phyloP scores from a whole-genome alignment of 2,329 filamentous ascomycete genomes.

The Phialophora verrucosa region DNA sequence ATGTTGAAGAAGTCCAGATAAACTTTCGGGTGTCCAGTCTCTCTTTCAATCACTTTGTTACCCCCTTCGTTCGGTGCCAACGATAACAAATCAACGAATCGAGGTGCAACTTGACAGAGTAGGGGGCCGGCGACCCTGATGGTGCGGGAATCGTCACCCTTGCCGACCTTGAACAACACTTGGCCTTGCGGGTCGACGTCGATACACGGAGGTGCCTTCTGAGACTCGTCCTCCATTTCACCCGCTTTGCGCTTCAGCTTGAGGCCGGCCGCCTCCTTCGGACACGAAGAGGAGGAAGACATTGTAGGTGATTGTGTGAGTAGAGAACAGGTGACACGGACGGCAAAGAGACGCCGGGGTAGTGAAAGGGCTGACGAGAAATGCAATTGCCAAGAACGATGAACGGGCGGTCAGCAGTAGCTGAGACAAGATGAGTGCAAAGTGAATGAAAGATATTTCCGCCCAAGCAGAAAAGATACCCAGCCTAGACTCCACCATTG shows the following conservation, averaged over 20 bases:
- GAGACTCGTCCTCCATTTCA: background rate
- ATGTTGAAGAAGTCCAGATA: constrained; percentile 6
- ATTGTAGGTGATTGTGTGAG: background rate
- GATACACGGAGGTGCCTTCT: background rate
- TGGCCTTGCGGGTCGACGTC: background rate
- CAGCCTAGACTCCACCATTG: background rate
- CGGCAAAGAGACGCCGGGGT: background rate
- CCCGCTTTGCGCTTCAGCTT: background rate
- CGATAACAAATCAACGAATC: background rate
- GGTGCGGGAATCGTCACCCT: background rate
- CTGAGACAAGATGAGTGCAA: background rate
- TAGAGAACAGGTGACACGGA: background rate
- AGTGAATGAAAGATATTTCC: background rate
- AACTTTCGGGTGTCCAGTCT: background rate
- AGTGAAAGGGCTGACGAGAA: background rate
- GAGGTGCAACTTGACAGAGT: background rate
- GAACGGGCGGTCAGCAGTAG: background rate
- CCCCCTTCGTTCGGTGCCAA: background rate
- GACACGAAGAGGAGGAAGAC: background rate
- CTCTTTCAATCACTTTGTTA: background rate
- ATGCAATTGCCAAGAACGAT: background rate
- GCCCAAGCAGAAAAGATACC: background rate
- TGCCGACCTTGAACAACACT: background rate
- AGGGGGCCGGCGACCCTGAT: background rate
- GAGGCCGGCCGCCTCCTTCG: background rate